phyloP scores from a whole-genome alignment of 768 basidiomycete species.

The Lentinula lateritia region DNA sequence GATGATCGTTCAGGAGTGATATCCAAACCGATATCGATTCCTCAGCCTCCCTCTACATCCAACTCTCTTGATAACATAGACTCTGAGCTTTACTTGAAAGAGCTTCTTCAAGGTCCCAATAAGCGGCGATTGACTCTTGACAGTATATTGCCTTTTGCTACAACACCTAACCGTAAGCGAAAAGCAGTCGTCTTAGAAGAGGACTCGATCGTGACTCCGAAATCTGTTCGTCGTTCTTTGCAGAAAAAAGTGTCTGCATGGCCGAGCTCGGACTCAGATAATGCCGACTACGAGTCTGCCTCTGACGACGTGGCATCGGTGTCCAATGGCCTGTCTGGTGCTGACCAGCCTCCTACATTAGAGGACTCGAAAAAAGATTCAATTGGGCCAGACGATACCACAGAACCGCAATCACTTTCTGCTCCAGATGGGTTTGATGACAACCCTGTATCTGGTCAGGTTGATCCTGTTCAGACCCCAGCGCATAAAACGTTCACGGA shows the following conservation, averaged over 20 bases:
- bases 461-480: background rate
- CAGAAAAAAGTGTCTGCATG: slow-evolving; percentile 17
- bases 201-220: slow-evolving; percentile 20
- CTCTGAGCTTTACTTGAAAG: slow-evolving; percentile 17
- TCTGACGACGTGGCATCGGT: background rate
- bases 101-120: slow-evolving; percentile 36
- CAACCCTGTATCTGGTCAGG: background rate
- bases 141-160: slow-evolving; percentile 11
- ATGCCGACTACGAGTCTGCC: slow-evolving; percentile 26
- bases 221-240: slow-evolving; percentile 25
- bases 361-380: background rate
- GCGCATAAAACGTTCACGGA: background rate
- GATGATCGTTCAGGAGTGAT: background rate
- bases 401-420: no score
- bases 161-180: slow-evolving; percentile 21
- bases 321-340: background rate
- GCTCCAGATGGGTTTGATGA: no score
- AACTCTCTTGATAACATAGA: background rate
- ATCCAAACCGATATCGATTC: no score
- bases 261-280: slow-evolving; percentile 17
- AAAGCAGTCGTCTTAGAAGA: slow-evolving; percentile 30
- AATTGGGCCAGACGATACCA: background rate
- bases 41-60: background rate
- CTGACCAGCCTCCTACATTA: background rate
- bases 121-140: slow-evolving; percentile 22